Conservation (phyloP, 1,284 basidiomycete species). For the Sphaerobolus stellatus region DNA sequence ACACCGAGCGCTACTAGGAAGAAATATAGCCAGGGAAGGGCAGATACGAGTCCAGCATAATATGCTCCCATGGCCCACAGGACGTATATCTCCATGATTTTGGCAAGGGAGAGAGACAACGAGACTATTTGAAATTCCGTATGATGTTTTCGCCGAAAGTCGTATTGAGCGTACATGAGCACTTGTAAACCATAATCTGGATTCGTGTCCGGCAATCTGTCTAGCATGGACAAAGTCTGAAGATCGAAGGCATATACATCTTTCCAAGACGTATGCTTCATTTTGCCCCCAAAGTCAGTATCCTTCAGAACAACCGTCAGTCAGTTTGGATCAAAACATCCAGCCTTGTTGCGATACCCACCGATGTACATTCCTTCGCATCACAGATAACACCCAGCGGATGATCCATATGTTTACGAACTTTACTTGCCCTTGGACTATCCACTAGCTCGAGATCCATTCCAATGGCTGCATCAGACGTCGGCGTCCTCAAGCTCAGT, state of each 20-base stretch:
- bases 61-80: neutral
- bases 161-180: neutral
- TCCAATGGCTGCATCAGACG: neutral
- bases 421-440: neutral
- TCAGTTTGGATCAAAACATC: too few relatives aligned
- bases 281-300: too few relatives aligned
- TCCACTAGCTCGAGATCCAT: neutral
- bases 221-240: too few relatives aligned
- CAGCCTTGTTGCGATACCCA: too few relatives aligned
- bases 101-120: neutral
- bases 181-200: too few relatives aligned
- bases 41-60: neutral
- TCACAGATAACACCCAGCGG: neutral
- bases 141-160: neutral
- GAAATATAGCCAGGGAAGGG: neutral
- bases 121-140: neutral
- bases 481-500: neutral
- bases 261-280: neutral
- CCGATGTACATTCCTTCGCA: neutral
- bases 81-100: neutral
- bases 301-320: too few relatives aligned
- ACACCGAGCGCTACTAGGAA: neutral
- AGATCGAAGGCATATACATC: neutral
- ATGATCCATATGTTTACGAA: neutral
- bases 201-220: too few relatives aligned